These are phyloP conservation scores for Cryptomeria japonica DNA, from an alignment of 75 land plant genomes.

Conservation along the genomic window DNA sequence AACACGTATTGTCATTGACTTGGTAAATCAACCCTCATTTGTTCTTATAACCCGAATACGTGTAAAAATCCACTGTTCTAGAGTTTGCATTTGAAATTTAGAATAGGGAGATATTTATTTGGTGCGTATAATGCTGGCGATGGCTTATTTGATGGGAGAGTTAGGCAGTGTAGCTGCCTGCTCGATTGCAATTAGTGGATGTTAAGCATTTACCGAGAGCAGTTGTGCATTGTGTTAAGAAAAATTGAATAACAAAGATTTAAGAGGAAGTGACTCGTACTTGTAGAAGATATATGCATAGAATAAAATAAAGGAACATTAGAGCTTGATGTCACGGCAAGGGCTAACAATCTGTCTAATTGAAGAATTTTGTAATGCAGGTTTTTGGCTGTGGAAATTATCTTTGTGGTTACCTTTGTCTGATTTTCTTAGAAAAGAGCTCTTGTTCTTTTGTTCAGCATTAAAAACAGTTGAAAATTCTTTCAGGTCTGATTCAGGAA, in stretches of 20 bases:
- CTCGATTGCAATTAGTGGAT: neutral
- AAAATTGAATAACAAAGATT: neutral
- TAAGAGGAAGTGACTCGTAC: neutral
- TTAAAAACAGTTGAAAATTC: neutral
- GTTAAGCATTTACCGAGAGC: neutral
- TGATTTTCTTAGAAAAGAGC: neutral
- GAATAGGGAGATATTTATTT: neutral
- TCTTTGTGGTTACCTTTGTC: no score
- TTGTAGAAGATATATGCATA: neutral
- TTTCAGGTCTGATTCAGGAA: no score
- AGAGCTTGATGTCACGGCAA: neutral
- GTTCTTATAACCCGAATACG: neutral
- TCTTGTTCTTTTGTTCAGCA: neutral
- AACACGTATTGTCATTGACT: neutral
- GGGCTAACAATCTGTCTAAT: neutral
- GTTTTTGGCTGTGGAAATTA: no score
- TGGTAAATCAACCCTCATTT: neutral
- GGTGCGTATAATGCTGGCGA: neutral
- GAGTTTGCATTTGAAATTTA: no score
- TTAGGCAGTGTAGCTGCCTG: neutral
- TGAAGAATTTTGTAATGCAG: neutral
- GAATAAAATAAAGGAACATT: neutral
- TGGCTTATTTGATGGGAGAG: neutral
- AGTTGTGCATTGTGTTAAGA: neutral
- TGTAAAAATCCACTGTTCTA: neutral